Evolutionary conservation across 2,329 filamentous ascomycete genomes (phyloP).

Genomic region (Aspergillus sojae): DNA sequence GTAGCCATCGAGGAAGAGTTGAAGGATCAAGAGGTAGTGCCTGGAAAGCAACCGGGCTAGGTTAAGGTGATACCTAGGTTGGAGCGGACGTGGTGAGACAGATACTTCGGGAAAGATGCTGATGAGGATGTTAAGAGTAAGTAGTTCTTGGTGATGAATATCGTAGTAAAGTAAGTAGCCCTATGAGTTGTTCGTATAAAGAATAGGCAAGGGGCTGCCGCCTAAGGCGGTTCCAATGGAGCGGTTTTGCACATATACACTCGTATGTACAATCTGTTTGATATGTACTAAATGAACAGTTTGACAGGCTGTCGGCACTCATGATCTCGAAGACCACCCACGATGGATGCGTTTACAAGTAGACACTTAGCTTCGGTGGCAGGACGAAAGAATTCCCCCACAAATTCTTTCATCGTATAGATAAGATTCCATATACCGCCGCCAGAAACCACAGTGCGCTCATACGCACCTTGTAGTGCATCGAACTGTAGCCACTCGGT

Average conservation of each 20-base stretch:
- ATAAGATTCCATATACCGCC: conserved; percentile 22
- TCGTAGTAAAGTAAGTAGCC: not conserved
- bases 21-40: not conserved
- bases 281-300: conserved; percentile 14
- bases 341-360: conserved; percentile 25
- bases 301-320: conserved; percentile 18
- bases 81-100: not conserved
- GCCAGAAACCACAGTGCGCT: conserved; percentile 18
- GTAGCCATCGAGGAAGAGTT: not conserved
- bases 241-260: too few relatives aligned
- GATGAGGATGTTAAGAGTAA: not conserved
- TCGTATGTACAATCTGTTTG: too few relatives aligned
- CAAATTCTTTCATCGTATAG: conserved; percentile 13
- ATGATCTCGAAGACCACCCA: conserved; percentile 22
- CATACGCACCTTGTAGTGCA: conserved; percentile 20
- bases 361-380: conserved; percentile 23
- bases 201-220: not conserved
- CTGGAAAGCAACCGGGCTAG: not conserved
- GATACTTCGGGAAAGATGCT: not conserved
- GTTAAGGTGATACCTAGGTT: not conserved
- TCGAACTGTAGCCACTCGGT: conserved; percentile 21
- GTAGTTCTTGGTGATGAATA: conserved; percentile 3
- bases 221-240: too few relatives aligned
- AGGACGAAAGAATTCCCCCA: conserved; percentile 1
- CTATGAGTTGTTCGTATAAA: conserved; percentile 2